Base-by-base conservation (phyloP, 2,329 filamentous ascomycete genomes). In the Geosmithia flava region DNA sequence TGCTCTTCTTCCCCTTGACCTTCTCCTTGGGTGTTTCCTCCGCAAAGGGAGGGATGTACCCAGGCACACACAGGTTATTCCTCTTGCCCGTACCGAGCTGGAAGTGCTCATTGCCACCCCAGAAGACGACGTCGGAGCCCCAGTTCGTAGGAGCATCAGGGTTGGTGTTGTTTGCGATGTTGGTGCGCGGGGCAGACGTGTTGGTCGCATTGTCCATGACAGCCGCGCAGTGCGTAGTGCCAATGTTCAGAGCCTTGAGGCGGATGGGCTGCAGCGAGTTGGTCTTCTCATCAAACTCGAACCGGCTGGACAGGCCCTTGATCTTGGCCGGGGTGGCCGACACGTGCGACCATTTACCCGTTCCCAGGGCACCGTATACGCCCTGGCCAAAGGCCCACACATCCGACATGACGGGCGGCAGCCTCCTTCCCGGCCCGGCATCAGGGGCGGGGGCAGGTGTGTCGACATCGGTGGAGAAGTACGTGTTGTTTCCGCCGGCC, bases 101-200 rank as follows among this genome's bases (percentile, higher is more conserved):
- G 64, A 85, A 96, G 61, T 83, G 79, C 68, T 97, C 90, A 58
- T 97, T 98, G 47, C 88, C 88, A 52, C 93, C 93, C 87, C 90
- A 98, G 72, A 87, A 94, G 1, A 97, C 63, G 29, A 90, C 82
- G 61, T 97, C 93, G 4, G 85, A 81, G 45, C 93, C 93, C 79
- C 83, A 95, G 61, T 93, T 90, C 1, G 82, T 87, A 11, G 33
- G 11, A 37, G 33, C 11, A 13, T 37, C 33, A 11, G 33, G 15
- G 33, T 16, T 37, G 33, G 15, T 11, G 57, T 89, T 85, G 54
- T 86, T 84, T 41, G 78, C 69, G 2, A 75, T 74, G 16, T 75
- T 74, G 16, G 60, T 66, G 51, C 57, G 62, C 2, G 73, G 68
- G 2, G 81, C 74, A 16, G 72, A 67, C 6, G 89, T 73, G 47